These are phyloP conservation scores for Danielia oregonensis DNA, from an alignment of 805 yeast species.

Conservation along the genomic window DNA sequence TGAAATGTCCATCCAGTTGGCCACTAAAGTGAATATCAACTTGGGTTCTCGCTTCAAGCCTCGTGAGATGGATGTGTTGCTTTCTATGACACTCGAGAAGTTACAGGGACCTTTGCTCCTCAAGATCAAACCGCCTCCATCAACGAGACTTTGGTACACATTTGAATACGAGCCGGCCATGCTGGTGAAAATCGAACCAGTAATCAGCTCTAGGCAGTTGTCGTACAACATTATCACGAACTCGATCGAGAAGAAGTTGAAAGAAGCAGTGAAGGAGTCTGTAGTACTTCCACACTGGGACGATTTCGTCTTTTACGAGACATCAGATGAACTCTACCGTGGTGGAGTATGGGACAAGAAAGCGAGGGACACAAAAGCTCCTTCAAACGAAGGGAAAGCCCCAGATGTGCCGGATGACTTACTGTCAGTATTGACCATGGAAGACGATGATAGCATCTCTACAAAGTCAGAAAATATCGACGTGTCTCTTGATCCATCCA, in stretches of 20 bases:
- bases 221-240: slow-evolving; percentile 77
- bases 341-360: slow-evolving; percentile 88
- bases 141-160: slow-evolving; percentile 86
- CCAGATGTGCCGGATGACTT: neutral
- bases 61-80: slow-evolving; percentile 68
- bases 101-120: slow-evolving; percentile 72
- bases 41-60: slow-evolving; percentile 73
- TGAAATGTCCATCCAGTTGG: slow-evolving; percentile 66
- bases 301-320: slow-evolving; percentile 68
- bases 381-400: neutral
- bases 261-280: slow-evolving; percentile 74
- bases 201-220: slow-evolving; percentile 81
- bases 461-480: slow-evolving; percentile 1
- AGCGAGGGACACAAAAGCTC: neutral
- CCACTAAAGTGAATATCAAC: slow-evolving; percentile 75
- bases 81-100: slow-evolving; percentile 64
- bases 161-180: slow-evolving; percentile 76
- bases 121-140: slow-evolving; percentile 83
- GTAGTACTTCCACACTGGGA: slow-evolving; percentile 88
- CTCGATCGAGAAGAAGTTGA: slow-evolving; percentile 70
- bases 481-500: neutral
- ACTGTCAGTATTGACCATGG: neutral
- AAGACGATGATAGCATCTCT: slow-evolving; percentile 3
- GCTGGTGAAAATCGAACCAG: slow-evolving; percentile 78
- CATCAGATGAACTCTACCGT: slow-evolving; percentile 68